Percentiles rank a stretch among this genome's conserved stretches.
Conservation (phyloP, 345 rosid species). For the Rhodamnia rubescens region DNA sequence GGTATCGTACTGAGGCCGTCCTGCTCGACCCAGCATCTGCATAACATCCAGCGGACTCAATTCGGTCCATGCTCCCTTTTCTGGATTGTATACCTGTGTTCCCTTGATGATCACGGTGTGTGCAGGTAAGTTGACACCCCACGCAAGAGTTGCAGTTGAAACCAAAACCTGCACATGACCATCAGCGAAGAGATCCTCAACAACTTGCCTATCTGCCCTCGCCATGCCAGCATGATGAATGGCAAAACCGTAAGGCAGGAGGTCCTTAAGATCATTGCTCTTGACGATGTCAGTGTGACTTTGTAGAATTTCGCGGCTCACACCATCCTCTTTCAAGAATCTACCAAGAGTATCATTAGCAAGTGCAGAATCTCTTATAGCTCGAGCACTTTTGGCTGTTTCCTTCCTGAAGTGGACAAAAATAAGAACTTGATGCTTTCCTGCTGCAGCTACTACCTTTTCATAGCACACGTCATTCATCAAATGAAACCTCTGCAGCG, state of each 20-base stretch:
- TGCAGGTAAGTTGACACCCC: slow-evolving; percentile 98
- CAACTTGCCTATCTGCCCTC: slow-evolving; percentile 75
- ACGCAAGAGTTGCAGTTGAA: slow-evolving; percentile 95
- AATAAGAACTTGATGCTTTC: slow-evolving; percentile 92
- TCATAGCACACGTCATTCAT: slow-evolving; percentile 95
- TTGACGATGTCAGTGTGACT: slow-evolving; percentile 58
- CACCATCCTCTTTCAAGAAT: slow-evolving; percentile 80
- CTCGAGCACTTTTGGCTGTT: slow-evolving; percentile 80
- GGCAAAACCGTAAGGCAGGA: slow-evolving; percentile 89
- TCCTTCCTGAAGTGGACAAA: slow-evolving; percentile 96
- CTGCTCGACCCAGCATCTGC: slow-evolving; percentile 99
- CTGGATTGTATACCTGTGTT: slow-evolving; percentile 89
- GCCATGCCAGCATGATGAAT: slow-evolving; percentile 93
- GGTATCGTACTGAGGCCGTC: slow-evolving; percentile 89
- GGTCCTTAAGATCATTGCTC: slow-evolving; percentile 66
- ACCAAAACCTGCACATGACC: slow-evolving; percentile 82
- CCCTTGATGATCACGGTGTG: slow-evolving; percentile 91
- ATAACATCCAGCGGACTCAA: slow-evolving; percentile 89
- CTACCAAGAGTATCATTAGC: slow-evolving; percentile 74
- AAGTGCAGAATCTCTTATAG: slow-evolving; percentile 72
- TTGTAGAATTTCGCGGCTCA: slow-evolving; percentile 69
- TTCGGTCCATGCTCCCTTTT: slow-evolving; percentile 97
- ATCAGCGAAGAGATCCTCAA: slow-evolving; percentile 65
- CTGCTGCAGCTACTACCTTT: slow-evolving; percentile 83
- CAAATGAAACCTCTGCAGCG: slow-evolving; percentile 90